Base-by-base conservation (phyloP, 495 filamentous ascomycete genomes). In the Xylaria intraflava region DNA sequence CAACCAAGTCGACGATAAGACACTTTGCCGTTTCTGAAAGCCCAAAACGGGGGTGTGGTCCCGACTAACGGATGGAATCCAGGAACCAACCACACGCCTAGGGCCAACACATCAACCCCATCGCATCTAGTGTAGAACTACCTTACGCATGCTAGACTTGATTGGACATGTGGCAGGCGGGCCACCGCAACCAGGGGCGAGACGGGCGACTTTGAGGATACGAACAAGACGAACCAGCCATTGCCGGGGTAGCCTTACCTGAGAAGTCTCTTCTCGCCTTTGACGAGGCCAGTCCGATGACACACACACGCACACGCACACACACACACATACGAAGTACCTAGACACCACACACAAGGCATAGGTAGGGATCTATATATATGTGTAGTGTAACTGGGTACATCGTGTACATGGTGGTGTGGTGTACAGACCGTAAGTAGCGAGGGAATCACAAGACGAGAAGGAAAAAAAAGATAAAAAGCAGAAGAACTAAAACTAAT, bases 101-200 rank as follows among this genome's bases (percentile, higher is more conserved):
- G 36, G 45, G 42, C 44, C 52, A 55, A 40, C 52, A 35, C 52
- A 55, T 55, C 52, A 49, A 47, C 51, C 51, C 51, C 52, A 55
- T 55, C 45, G 27, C 9, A 29, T 29, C 4, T 29, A 29, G 31
- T 35, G 31, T 38, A 4, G 4, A 38, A 5, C 12, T 11, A 3
- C 4, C 14, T 38, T 17, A n/a, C 35, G 2, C 35, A 17, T 38
- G 14, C 31, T 35, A 35, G 31, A 35, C 31, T 14, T 38, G 44
- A 43, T 36, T 55, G 48, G 52, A 55, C 52, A 55, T 55, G 52
- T 55, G 52, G 52, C 52, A 55, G 49, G 44, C 52, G 43, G 45
- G 23, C 52, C 48, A 45, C 14, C 35, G 19, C 16, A 22, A 42
- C 41, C 27, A 46, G 36, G 22, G 35, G 23, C 17, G 19, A 17